Evolutionary conservation across 371 early-diverging fungal species (phyloP).

Genomic region (Syncephalastrum sp.): DNA sequence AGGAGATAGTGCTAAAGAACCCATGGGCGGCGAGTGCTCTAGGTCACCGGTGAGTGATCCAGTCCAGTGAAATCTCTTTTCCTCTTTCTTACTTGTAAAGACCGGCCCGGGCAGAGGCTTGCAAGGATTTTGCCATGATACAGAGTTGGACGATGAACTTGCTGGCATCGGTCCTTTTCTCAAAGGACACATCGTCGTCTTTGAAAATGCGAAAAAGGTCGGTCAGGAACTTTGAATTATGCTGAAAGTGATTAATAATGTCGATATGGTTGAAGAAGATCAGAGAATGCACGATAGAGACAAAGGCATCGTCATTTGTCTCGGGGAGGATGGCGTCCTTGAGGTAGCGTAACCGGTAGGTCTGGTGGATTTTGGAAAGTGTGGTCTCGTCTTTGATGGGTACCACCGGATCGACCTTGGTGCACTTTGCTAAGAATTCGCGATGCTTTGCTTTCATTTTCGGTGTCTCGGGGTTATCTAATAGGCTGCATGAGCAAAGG

Average conservation of each 20-base stretch:
- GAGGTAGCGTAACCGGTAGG: constrained; percentile 81
- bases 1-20: constrained; percentile 72
- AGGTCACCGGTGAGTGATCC: constrained; percentile 1
- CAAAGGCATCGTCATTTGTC: constrained; percentile 69
- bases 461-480: constrained; percentile 75
- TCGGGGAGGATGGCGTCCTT: constrained; percentile 78
- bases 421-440: constrained; percentile 54
- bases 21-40: constrained; percentile 73
- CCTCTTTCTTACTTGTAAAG: constrained; percentile 50
- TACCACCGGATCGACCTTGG: constrained; percentile 75
- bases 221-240: constrained; percentile 61
- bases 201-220: constrained; percentile 68
- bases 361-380: constrained; percentile 74
- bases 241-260: constrained; percentile 71
- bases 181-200: constrained; percentile 29
- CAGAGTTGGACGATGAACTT: constrained; percentile 78
- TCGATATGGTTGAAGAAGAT: constrained; percentile 81
- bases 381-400: constrained; percentile 70
- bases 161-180: constrained; percentile 65
- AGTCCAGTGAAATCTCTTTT: not conserved
- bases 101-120: constrained; percentile 51
- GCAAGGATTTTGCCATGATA: constrained; percentile 68
- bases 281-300: constrained; percentile 66
- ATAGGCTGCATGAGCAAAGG: not conserved
- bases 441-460: constrained; percentile 70